phyloP scores from a whole-genome alignment of 441 rosid species.

The Adansonia gregorii region DNA sequence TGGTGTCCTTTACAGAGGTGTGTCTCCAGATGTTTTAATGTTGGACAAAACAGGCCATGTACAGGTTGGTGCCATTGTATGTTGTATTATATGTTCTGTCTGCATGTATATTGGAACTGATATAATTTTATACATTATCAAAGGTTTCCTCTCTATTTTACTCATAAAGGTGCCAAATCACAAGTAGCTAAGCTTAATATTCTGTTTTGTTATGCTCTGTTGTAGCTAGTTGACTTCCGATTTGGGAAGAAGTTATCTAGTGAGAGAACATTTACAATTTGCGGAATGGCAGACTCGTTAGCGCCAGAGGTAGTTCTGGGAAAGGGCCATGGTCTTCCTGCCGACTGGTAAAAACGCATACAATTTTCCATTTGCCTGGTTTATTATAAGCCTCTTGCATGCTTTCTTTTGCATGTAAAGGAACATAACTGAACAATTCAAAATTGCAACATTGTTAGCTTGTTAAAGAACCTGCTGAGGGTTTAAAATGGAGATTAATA shows the following conservation, averaged over 20 bases:
- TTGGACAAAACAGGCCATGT: constrained; percentile 78
- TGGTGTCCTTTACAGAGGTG: constrained; percentile 87
- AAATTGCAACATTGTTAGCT: not conserved
- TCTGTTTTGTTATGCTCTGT: constrained; percentile 26
- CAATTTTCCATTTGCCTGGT: not conserved
- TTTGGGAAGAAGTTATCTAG: constrained; percentile 74
- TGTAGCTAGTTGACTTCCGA: constrained; percentile 89
- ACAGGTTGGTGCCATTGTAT: constrained; percentile 57
- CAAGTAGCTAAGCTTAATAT: constrained; percentile 7
- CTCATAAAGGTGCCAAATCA: constrained; percentile 9
- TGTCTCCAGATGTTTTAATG: constrained; percentile 85
- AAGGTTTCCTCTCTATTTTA: constrained; percentile 7
- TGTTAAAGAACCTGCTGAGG: constrained; percentile 5
- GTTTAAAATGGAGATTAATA: constrained; percentile 7
- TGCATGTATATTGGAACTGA: not conserved
- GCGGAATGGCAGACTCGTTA: constrained; percentile 87
- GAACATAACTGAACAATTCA: not conserved
- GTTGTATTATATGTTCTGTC: not conserved
- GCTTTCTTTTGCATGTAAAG: not conserved
- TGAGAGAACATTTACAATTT: constrained; percentile 84
- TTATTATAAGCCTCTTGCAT: not conserved
- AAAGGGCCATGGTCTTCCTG: constrained; percentile 83
- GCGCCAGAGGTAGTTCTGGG: constrained; percentile 97
- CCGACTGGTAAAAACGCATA: constrained; percentile 68
- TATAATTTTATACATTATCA: not conserved